These are phyloP conservation scores for Monosporozyma aerobia DNA, from an alignment of 805 yeast species.

Conservation along the genomic window DNA sequence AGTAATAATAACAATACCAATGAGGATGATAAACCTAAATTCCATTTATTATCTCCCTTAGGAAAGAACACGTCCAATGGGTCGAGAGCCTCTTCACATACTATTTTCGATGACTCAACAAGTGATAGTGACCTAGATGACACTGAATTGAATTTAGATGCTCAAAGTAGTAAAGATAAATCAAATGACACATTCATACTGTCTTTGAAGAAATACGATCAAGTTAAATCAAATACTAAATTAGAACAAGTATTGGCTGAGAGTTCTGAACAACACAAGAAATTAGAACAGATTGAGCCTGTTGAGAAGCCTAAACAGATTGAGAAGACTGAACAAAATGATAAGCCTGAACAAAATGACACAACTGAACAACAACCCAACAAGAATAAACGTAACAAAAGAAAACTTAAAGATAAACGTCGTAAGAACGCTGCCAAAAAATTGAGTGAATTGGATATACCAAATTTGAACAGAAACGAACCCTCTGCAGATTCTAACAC, in stretches of 20 bases:
- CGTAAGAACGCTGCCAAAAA: background rate
- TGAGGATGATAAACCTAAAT: conserved; percentile 1
- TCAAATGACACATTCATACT: conserved; percentile 1
- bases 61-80: conserved; percentile 12
- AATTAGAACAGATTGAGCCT: too few species aligned
- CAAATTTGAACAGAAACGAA: background rate
- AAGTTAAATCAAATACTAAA: background rate
- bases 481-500: background rate
- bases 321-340: background rate
- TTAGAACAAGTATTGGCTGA: background rate
- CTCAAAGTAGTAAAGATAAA: background rate
- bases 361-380: background rate
- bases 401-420: background rate
- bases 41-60: conserved; percentile 22
- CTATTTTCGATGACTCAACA: conserved; percentile 4
- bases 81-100: conserved; percentile 7
- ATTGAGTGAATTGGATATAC: background rate
- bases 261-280: background rate
- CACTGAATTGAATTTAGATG: background rate
- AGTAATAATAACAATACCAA: background rate
- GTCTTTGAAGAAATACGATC: background rate
- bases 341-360: background rate
- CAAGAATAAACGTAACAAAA: background rate
- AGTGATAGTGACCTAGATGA: conserved; percentile 1
- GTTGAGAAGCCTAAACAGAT: background rate